phyloP scores from a whole-genome alignment of 352 stramenopile species.

The Phytophthora capsici region DNA sequence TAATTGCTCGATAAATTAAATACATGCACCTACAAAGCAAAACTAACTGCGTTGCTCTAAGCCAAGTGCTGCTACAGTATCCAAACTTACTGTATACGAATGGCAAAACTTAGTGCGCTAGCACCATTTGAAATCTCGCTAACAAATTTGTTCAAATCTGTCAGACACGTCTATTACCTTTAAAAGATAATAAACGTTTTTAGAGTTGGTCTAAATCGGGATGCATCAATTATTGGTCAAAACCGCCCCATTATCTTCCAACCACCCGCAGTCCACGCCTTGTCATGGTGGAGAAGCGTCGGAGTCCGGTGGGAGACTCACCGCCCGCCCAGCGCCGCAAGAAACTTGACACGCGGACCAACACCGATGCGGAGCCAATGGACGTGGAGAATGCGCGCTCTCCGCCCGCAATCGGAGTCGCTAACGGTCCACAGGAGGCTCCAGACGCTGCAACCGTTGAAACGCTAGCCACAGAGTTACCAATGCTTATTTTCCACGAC shows the following conservation, averaged over 20 bases:
- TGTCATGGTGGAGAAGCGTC: conserved; percentile 61
- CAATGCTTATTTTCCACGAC: conserved; percentile 40
- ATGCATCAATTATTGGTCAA: conserved; percentile 44
- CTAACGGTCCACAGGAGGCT: conserved; percentile 6
- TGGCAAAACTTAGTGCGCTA: too few relatives aligned
- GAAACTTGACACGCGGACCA: conserved; percentile 25
- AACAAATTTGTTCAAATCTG: too few relatives aligned
- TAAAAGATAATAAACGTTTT: background rate
- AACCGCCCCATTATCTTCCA: conserved; percentile 34
- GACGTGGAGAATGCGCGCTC: conserved; percentile 12
- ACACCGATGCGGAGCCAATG: conserved; percentile 14
- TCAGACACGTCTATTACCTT: too few relatives aligned
- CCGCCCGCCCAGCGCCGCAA: conserved; percentile 37
- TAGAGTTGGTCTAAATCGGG: conserved; percentile 2
- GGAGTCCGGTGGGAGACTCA: conserved; percentile 37
- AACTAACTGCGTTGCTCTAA: too few relatives aligned
- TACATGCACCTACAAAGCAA: too few relatives aligned
- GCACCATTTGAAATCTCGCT: too few relatives aligned
- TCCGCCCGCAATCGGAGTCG: background rate
- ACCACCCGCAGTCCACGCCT: conserved; percentile 18
- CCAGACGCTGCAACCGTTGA: conserved; percentile 23
- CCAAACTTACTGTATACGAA: too few relatives aligned
- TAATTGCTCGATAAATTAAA: too few relatives aligned
- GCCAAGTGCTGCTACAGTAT: too few relatives aligned
- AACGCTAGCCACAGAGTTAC: background rate